A percentile compares a stretch with the other conserved stretches of the same genome.
Conservation (phyloP, 2,329 filamentous ascomycete species). For the Paraphaeosphaeria sporulosa region DNA sequence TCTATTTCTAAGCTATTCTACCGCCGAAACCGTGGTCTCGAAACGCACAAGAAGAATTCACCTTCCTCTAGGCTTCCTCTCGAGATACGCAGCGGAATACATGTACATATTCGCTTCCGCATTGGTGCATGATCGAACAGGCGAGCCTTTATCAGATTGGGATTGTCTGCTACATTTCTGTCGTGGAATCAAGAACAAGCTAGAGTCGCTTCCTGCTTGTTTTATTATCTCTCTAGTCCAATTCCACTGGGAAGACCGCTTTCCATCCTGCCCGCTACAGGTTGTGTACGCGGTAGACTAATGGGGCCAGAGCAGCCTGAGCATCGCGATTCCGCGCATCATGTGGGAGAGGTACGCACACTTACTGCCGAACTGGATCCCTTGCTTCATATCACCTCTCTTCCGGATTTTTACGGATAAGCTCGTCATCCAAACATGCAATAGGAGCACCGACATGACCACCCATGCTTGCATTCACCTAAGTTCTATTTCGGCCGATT, state of each 20-base stretch:
- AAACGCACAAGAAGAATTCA: too few species aligned
- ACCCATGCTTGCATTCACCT: too few species aligned
- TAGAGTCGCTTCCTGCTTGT: not conserved
- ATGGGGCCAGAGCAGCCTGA: too few species aligned
- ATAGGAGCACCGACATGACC: too few species aligned
- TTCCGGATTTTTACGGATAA: conserved; percentile 5
- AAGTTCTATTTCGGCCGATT: too few species aligned
- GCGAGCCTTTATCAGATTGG: not conserved
- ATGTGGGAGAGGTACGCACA: not conserved
- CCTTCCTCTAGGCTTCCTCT: not conserved
- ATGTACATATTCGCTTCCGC: conserved; percentile 4
- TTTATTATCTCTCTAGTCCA: not conserved
- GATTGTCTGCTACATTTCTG: not conserved
- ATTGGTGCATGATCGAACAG: not conserved
- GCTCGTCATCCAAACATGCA: not conserved
- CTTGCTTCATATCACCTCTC: not conserved
- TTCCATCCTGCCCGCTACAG: not conserved
- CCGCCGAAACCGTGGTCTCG: too few species aligned
- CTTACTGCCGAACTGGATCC: not conserved
- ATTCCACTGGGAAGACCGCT: not conserved
- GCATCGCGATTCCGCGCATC: not conserved
- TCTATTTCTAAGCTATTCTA: too few species aligned
- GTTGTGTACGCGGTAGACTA: not conserved
- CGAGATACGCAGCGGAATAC: conserved; percentile 2
- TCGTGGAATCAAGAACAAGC: not conserved